Evolutionary conservation across 2,329 filamentous ascomycete species (phyloP), one percentile per base, ranked within the genome.

Genomic region (Verticillium tricorpus): DNA sequence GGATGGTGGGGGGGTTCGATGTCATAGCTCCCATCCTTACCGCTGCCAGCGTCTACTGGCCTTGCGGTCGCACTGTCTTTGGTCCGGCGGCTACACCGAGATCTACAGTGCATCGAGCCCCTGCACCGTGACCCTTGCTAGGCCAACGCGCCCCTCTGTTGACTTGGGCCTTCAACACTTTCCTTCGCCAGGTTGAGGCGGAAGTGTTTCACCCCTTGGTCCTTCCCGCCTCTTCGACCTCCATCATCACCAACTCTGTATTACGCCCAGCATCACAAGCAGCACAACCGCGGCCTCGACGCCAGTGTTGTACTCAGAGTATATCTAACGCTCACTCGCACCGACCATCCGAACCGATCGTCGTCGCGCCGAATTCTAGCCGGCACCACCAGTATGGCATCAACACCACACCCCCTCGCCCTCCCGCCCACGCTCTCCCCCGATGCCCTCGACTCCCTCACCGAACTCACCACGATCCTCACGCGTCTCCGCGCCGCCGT

Each of bases 381-480:
- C 45, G 19, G 25, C 45, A 52, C n/a, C 45, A n/a, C 19, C 19
- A 22, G 22, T 8, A 52, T 52, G 45, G 45, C 37, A n/a, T 39
- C 56, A 28, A 32, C 62, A 39, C 60, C 62, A 57, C 79, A 76
- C 70, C 78, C 76, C 25, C 80, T 83, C 70, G 78, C 80, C 65
- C 78, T 85, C 62, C 83, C 89, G 35, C 77, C 84, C 2, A 86
- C 89, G 61, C 89, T 95, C 65, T 85, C 91, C 58, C 90, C 93
- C 32, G 89, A 93, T 74, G 87, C 87, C 58, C 92, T 97, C 78
- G 93, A 97, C 79, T 86, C 92, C 68, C 85, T 96, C 60, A 92
- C 93, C 31, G 87, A 93, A 70, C 86, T 97, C 60, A 89, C 92
- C 70, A 83, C 87, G 63, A 86, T 96, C 67, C 86, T 97, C 64